Evolutionary conservation across 805 yeast species (phyloP), one percentile per base, ranked within the genome.

Genomic region (Zygotorulaspora florentina): DNA sequence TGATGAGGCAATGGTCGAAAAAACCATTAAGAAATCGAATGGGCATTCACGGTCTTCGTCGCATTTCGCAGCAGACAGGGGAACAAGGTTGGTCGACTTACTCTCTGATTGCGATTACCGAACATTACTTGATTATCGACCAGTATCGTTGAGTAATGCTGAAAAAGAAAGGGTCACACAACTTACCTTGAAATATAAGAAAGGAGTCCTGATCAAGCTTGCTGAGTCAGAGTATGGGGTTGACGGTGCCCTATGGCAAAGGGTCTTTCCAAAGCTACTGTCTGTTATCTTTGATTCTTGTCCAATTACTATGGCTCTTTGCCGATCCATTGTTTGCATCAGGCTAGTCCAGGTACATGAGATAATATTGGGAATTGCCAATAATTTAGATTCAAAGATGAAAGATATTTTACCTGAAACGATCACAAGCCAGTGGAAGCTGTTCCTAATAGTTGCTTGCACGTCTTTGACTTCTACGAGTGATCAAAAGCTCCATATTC

Each of bases 201-300:
- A 78, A 49, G 86, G 85, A 20, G 74, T 87, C 2, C 66, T 95
- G n/a, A 71, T 85, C 0, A 76, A 81, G 40, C 69, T 93, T 6
- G 96, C 96, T 0, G 96, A 87, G 53, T 85, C 96, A 1, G 95
- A 85, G 47, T 86, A 90, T 58, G 97, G 98, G 1, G 90, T 93
- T 8, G 99, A 93, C 67, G 82, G 95, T 1, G 96, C 98, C 0
- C 69, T 93, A n/a, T 93, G 99, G 99, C 84, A 91, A 57, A 77
- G 95, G 50, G 76, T 84, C 1, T 89, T 86, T 56, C 97, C 97
- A 1, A 77, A 76, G 30, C 68, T 93, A 2, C 67, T 93, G 35
- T 80, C 76, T 28, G 72, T 80, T 1, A 80, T 93, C 48, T 88
- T 87, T 50, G 86, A 80, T 48, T 75, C 74, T 39, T 89, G 95